A percentile compares a stretch with the other conserved stretches of the same genome.
These are phyloP conservation scores for Alternaria gaisen DNA, from an alignment of 2,329 filamentous ascomycete species.

Conservation along the genomic window DNA sequence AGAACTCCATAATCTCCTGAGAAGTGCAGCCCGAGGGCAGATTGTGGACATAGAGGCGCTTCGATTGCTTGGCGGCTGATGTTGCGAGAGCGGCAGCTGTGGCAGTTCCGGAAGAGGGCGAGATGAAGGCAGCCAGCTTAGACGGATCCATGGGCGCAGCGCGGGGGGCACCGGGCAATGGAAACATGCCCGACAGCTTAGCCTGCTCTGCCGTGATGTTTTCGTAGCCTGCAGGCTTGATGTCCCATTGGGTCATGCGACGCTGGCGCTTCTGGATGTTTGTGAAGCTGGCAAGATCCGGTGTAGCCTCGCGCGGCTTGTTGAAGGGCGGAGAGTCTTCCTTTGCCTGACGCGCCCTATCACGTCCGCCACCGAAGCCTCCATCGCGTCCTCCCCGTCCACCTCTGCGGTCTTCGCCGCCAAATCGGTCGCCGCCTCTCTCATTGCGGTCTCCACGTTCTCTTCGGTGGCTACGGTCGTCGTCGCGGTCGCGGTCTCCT, in stretches of 20 bases:
- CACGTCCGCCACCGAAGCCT: constrained; percentile 50
- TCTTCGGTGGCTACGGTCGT: constrained; percentile 46
- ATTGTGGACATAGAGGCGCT: constrained; percentile 88
- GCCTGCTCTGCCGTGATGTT: constrained; percentile 98
- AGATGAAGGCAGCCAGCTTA: constrained; percentile 95
- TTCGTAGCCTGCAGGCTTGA: constrained; percentile 97
- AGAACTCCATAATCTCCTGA: constrained; percentile 81
- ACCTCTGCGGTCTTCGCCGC: constrained; percentile 49
- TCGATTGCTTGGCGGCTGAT: constrained; percentile 91
- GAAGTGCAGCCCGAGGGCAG: constrained; percentile 77
- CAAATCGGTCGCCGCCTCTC: constrained; percentile 61
- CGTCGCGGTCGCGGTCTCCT: constrained; percentile 43
- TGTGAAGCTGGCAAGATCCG: constrained; percentile 88
- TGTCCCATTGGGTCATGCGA: constrained; percentile 98
- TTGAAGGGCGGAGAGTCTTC: constrained; percentile 78
- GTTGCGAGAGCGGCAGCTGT: constrained; percentile 86
- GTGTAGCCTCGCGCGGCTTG: constrained; percentile 94
- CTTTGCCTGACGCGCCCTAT: constrained; percentile 69
- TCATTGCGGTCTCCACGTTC: constrained; percentile 55
- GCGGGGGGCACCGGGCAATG: constrained; percentile 90
- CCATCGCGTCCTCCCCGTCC: constrained; percentile 37
- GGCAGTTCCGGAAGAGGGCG: constrained; percentile 76
- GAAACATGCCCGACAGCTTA: constrained; percentile 98
- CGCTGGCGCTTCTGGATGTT: constrained; percentile 86
- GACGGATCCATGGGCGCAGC: constrained; percentile 95